Evolutionary conservation across 768 basidiomycete genomes (phyloP).

Genomic region (Termitomyces heimii): DNA sequence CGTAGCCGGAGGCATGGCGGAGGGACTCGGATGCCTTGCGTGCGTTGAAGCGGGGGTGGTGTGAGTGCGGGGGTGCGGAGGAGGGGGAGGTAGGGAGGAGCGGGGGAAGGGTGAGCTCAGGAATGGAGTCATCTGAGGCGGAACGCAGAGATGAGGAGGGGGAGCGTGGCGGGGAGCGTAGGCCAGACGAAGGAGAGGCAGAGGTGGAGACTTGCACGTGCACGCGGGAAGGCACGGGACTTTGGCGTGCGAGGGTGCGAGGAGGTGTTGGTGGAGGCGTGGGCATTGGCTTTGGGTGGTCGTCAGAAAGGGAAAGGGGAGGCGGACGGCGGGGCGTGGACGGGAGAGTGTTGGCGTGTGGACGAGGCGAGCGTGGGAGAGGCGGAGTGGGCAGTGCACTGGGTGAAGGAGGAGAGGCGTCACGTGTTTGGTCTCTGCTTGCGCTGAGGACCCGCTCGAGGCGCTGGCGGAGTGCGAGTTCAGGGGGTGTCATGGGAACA

Average conservation of each 20-base stretch:
- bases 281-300: not conserved
- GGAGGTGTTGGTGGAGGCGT: constrained; percentile 24
- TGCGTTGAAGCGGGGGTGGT: constrained; percentile 46
- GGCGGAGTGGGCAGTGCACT: not conserved
- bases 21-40: constrained; percentile 55
- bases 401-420: not conserved
- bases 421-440: not conserved
- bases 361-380: not conserved
- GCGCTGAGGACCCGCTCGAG: constrained; percentile 44
- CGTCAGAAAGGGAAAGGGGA: not conserved
- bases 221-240: not conserved
- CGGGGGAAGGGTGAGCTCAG: not conserved
- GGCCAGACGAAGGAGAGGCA: not conserved
- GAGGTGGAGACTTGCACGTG: not conserved
- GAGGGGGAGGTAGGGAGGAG: not conserved
- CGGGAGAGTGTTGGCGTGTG: constrained; percentile 5
- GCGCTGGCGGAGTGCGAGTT: constrained; percentile 45
- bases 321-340: not conserved
- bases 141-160: not conserved
- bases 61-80: not conserved
- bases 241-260: not conserved
- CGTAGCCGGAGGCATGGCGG: constrained; percentile 53
- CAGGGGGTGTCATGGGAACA: constrained; percentile 37
- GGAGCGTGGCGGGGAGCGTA: constrained; percentile 1
- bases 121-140: constrained; percentile 5